Evolutionary conservation across 1,284 basidiomycete species (phyloP).

Genomic region (Neolentinus lepideus): DNA sequence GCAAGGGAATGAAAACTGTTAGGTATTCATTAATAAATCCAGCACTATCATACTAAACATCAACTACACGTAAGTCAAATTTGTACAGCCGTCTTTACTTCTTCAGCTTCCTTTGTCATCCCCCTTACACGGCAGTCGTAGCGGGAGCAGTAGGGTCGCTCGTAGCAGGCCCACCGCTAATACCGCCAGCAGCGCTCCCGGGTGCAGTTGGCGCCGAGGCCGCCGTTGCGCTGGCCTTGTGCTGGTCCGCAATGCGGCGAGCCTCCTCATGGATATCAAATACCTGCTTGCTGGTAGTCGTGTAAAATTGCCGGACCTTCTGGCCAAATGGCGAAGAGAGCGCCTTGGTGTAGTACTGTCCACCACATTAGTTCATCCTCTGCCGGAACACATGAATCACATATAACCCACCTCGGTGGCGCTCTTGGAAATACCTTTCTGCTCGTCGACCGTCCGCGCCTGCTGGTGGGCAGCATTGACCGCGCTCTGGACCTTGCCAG

Average conservation of each 20-base stretch:
- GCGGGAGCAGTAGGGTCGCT: slow-evolving; percentile 16
- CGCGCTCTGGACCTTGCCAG: slow-evolving; percentile 61
- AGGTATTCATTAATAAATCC: no score
- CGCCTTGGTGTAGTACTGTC: slow-evolving; percentile 75
- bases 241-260: slow-evolving; percentile 58
- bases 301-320: slow-evolving; percentile 73
- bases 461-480: slow-evolving; percentile 54
- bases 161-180: slow-evolving; percentile 7
- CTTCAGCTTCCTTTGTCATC: no score
- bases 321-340: slow-evolving; percentile 72
- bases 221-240: slow-evolving; percentile 32
- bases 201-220: slow-evolving; percentile 11
- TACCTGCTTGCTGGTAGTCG: slow-evolving; percentile 73
- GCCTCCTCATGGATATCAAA: slow-evolving; percentile 87
- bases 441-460: slow-evolving; percentile 72
- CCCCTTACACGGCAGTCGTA: slow-evolving; percentile 13
- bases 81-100: no score
- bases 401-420: slow-evolving; percentile 52
- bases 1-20: no score
- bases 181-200: slow-evolving; percentile 9
- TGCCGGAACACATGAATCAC: neutral
- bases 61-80: no score
- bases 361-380: slow-evolving; percentile 3
- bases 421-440: slow-evolving; percentile 66
- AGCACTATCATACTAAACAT: no score